Percentiles rank a stretch among this genome's conserved stretches.
These are phyloP conservation scores for Stramenopiles sp. DNA, from an alignment of 352 stramenopile species.

Conservation along the genomic window DNA sequence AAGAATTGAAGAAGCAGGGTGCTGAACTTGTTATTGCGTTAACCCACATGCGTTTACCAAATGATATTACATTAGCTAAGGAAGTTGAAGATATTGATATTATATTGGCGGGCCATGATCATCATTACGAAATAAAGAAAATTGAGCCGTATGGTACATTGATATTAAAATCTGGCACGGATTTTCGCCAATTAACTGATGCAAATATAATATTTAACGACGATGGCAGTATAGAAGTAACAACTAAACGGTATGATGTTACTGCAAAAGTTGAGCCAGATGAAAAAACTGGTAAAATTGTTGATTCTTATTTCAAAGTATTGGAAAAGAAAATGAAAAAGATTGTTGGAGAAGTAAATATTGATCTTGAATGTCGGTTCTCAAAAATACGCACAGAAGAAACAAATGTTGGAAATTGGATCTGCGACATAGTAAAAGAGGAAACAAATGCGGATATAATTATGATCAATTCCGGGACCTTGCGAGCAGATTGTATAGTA, in stretches of 20 bases:
- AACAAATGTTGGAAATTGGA: constrained; percentile 32
- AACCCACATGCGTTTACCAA: constrained; percentile 31
- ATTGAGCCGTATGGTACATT: constrained; percentile 14
- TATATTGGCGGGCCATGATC: constrained; percentile 31
- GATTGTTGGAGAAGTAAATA: constrained; percentile 22
- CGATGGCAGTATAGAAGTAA: not conserved
- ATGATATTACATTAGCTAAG: constrained; percentile 25
- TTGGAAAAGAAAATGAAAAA: constrained; percentile 21
- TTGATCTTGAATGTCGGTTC: constrained; percentile 25
- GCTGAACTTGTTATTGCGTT: constrained; percentile 26
- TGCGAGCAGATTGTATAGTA: constrained; percentile 26
- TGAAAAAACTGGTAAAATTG: constrained; percentile 12
- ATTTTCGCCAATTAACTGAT: constrained; percentile 25
- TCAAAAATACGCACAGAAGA: constrained; percentile 24
- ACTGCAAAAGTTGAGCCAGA: constrained; percentile 9
- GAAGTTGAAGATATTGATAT: constrained; percentile 21
- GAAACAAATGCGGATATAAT: constrained; percentile 21
- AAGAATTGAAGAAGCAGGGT: constrained; percentile 12
- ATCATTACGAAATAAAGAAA: constrained; percentile 21
- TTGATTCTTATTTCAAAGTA: constrained; percentile 16
- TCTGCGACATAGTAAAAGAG: constrained; percentile 24
- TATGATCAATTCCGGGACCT: constrained; percentile 28
- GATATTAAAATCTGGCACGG: constrained; percentile 28
- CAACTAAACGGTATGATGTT: constrained; percentile 9
- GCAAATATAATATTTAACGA: constrained; percentile 12